Conservation (phyloP, 73 alveolate genomes). For the Paraurostyla sp. region DNA sequence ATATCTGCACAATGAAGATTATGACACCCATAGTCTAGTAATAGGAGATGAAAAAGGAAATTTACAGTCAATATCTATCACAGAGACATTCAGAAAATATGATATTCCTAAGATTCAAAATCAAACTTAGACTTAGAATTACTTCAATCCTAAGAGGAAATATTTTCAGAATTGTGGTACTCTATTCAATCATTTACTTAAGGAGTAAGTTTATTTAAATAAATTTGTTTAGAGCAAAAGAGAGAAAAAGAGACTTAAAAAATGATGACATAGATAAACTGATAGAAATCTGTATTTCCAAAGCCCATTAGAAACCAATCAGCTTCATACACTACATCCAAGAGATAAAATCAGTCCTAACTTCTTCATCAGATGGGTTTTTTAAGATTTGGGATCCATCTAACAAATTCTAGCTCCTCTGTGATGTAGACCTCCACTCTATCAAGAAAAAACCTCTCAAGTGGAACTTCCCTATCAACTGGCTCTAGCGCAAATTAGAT, state of each 20-base stretch:
- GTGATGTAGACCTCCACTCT: slow-evolving; percentile 62
- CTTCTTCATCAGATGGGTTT: slow-evolving; percentile 69
- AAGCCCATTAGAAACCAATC: slow-evolving; percentile 41
- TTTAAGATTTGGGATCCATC: slow-evolving; percentile 66
- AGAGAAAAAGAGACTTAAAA: slow-evolving; percentile 40
- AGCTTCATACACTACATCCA: slow-evolving; percentile 47
- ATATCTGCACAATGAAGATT: neutral
- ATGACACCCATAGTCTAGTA: neutral
- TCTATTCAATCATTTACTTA: neutral
- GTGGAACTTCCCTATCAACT: slow-evolving; percentile 83
- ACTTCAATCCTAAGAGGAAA: slow-evolving; percentile 68
- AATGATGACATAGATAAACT: slow-evolving; percentile 56
- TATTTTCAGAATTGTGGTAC: slow-evolving; percentile 41
- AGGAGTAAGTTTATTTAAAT: slow-evolving; percentile 29
- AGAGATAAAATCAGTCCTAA: slow-evolving; percentile 70
- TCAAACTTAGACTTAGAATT: neutral
- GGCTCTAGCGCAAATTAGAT: slow-evolving; percentile 71
- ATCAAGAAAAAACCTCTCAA: slow-evolving; percentile 64
- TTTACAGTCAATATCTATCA: neutral
- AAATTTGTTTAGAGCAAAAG: slow-evolving; percentile 72
- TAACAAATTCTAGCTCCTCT: slow-evolving; percentile 53
- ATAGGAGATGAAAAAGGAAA: slow-evolving; percentile 44
- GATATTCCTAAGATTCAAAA: neutral
- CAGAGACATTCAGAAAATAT: neutral
- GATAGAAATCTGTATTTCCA: slow-evolving; percentile 18